Conservation (phyloP, 345 rosid genomes). For the Lumnitzera littorea region DNA sequence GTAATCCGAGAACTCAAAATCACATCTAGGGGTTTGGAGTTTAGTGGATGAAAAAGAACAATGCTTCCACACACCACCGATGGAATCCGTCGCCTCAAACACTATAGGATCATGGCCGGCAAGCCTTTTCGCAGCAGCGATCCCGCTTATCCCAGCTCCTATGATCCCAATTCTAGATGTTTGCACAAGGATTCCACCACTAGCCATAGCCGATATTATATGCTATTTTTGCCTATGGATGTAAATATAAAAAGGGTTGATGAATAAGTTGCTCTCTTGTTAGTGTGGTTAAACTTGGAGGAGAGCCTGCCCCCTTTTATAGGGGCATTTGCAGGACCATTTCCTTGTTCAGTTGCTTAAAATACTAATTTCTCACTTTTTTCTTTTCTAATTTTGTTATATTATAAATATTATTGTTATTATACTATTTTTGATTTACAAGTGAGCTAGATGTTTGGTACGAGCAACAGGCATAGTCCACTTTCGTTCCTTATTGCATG, state of each 20-base stretch:
- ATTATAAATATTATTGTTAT: too few relatives aligned
- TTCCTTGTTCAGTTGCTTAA: too few relatives aligned
- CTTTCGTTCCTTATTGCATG: conserved; percentile 2
- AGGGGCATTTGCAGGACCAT: too few relatives aligned
- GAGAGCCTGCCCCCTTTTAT: too few relatives aligned
- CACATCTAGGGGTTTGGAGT: conserved; percentile 61
- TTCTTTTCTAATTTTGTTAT: too few relatives aligned
- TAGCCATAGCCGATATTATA: not conserved
- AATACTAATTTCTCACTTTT: too few relatives aligned
- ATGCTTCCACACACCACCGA: conserved; percentile 93
- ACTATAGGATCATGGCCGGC: conserved; percentile 49
- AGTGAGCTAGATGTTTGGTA: too few relatives aligned
- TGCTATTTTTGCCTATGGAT: too few relatives aligned
- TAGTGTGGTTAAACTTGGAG: too few relatives aligned
- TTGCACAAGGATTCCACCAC: not conserved
- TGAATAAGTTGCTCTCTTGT: too few relatives aligned
- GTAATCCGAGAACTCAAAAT: conserved; percentile 81
- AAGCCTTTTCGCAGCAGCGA: conserved; percentile 73
- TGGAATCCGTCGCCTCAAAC: conserved; percentile 67
- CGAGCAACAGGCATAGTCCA: not conserved
- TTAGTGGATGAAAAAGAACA: conserved; percentile 72
- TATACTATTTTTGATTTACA: too few relatives aligned
- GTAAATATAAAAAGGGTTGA: too few relatives aligned
- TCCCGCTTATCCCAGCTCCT: conserved; percentile 88
- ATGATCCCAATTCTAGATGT: conserved; percentile 49